These are phyloP conservation scores for Scedosporium boydii DNA, from an alignment of 2,329 filamentous ascomycete genomes.

Conservation along the genomic window DNA sequence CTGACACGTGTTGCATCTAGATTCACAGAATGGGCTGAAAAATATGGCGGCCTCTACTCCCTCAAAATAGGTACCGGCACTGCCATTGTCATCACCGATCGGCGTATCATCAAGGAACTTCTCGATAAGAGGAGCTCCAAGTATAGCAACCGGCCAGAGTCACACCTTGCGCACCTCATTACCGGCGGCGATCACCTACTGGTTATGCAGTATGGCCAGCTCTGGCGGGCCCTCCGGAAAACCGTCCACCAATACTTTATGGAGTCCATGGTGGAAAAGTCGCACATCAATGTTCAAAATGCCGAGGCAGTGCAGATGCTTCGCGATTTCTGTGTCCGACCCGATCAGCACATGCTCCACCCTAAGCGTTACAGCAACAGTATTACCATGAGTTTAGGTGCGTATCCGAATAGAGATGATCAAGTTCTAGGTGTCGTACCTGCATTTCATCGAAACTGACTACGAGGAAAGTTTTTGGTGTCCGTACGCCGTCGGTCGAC, in stretches of 20 bases:
- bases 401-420: background rate
- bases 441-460: background rate
- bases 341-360: slow-evolving; percentile 34
- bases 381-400: slow-evolving; percentile 29
- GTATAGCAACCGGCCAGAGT: slow-evolving; percentile 31
- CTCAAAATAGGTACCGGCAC: slow-evolving; percentile 31
- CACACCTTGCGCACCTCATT: slow-evolving; percentile 31
- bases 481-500: slow-evolving; percentile 20
- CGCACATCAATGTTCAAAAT: slow-evolving; percentile 30
- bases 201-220: slow-evolving; percentile 34
- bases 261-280: slow-evolving; percentile 31
- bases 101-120: slow-evolving; percentile 28
- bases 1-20: slow-evolving; percentile 12
- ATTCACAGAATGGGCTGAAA: slow-evolving; percentile 31
- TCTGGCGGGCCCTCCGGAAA: slow-evolving; percentile 36
- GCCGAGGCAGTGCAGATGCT: slow-evolving; percentile 39
- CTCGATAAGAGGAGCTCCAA: slow-evolving; percentile 33
- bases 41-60: slow-evolving; percentile 31
- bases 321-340: slow-evolving; percentile 28
- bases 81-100: slow-evolving; percentile 29
- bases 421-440: no score
- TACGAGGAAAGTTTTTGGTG: slow-evolving; percentile 20
- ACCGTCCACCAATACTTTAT: slow-evolving; percentile 34
- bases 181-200: slow-evolving; percentile 30
- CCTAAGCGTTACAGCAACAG: slow-evolving; percentile 39